Base-by-base conservation (phyloP, 768 basidiomycete genomes). In the Rickenella mellea region DNA sequence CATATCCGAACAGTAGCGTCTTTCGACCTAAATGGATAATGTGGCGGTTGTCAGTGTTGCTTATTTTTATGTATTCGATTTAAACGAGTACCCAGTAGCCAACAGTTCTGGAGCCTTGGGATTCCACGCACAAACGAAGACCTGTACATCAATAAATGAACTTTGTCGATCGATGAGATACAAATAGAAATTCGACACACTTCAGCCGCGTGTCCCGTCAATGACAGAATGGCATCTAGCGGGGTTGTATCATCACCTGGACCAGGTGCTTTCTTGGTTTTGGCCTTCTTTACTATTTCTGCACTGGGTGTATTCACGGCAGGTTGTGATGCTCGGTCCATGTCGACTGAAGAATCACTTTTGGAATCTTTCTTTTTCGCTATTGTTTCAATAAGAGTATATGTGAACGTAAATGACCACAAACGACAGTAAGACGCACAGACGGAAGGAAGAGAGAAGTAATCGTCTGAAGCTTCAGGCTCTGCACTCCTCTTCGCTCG, bases 111-210 rank as follows among this genome's bases (percentile, higher is more conserved):
- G 65, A 26, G 70, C 64, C 27, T 61, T 66, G 10, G 87, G 85
- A 59, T 85, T 89, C 69, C 83, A 90, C 4, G 80, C 74, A 42
- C 83, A 84, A 5, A 84, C 78, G 42, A 88, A 90, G 6, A 90
- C 83, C 85, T 88, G 43, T 15, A 29, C 11, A 15, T 15, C 12
- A 4, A 11, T 38, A 9, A 22, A 27, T 7, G 25, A 9, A 17
- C 19, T 26, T 17, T 22, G 15, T n/a, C n/a, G n/a, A n/a, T 26
- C n/a, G 8, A 17, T 6, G 26, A 15, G 26, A 11, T 25, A 7
- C 12, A 17, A 9, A 10, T 19, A 36, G 20, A 26, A 36, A 41
- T 17, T 17, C 31, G 17, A 41, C 46, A 32, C 12, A 52, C 47
- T 45, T 54, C 51, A 29, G 28, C 57, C 45, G 71, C 69, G 50